Conservation (phyloP, 202 grass and related monocot genomes). For the Setaria viridis region DNA sequence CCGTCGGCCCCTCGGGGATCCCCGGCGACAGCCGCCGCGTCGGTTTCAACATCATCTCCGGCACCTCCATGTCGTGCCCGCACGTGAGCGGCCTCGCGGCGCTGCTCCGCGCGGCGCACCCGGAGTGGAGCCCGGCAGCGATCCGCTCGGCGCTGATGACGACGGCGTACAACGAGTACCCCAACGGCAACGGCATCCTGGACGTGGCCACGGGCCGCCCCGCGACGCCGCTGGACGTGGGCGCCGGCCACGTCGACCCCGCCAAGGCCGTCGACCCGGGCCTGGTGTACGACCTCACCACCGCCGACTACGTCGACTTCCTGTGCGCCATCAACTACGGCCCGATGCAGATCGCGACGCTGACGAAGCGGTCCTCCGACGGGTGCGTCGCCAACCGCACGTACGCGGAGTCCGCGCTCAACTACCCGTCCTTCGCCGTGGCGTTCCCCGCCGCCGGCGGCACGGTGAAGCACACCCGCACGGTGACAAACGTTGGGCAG, state of each 20-base stretch:
- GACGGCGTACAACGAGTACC: slow-evolving; percentile 71
- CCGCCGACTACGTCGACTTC: slow-evolving; percentile 86
- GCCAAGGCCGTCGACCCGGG: slow-evolving; percentile 78
- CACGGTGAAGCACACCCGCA: slow-evolving; percentile 74
- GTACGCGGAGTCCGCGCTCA: slow-evolving; percentile 67
- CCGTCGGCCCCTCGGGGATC: slow-evolving; percentile 72
- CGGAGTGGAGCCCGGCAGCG: slow-evolving; percentile 87
- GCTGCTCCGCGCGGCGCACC: slow-evolving; percentile 71
- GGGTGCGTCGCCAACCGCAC: slow-evolving; percentile 54
- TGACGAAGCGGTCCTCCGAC: slow-evolving; percentile 66
- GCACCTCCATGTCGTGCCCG: slow-evolving; percentile 97
- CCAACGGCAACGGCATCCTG: slow-evolving; percentile 63
- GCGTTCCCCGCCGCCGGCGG: slow-evolving; percentile 46
- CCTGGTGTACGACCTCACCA: slow-evolving; percentile 75
- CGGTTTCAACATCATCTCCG: slow-evolving; percentile 92
- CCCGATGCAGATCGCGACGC: slow-evolving; percentile 62
- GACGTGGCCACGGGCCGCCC: slow-evolving; percentile 72
- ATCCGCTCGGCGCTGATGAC: slow-evolving; percentile 91
- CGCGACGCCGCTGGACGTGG: slow-evolving; percentile 86
- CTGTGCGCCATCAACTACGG: slow-evolving; percentile 90
- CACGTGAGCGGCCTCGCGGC: slow-evolving; percentile 94
- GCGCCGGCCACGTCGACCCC: slow-evolving; percentile 91
- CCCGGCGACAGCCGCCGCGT: slow-evolving; percentile 63
- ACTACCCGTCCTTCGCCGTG: slow-evolving; percentile 94
- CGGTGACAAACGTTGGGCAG: slow-evolving; percentile 77